Base-by-base conservation (phyloP, 768 basidiomycete species). In the Hygrocybe punicea region DNA sequence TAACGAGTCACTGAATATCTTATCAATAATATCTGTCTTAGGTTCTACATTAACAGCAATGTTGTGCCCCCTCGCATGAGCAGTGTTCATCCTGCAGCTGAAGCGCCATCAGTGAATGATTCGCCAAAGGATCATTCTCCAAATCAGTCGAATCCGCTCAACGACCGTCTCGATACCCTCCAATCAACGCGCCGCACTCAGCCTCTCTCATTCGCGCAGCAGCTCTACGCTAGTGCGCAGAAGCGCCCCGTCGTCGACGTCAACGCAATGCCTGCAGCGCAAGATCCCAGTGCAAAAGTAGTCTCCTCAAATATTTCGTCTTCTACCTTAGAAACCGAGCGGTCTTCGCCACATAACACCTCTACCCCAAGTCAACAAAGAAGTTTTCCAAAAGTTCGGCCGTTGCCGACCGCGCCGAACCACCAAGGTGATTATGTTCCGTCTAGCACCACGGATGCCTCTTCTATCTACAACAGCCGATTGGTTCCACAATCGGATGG, bases 41-140 rank as follows among this genome's bases (percentile, higher is more conserved):
- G 51, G 51, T 35, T 52, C 23, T 52, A 52, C 21, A 52, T 52
- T 23, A 47, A 47, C 21, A 36, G 23, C 36, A 21, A 52, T 6
- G 13, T 35, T 39, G 36, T 52, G 3, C 51, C 51, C 14, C 51
- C 51, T 21, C 51, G 51, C 8, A 52, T 52, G 51, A 37, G 35
- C 36, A 35, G n/a, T 21, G 29, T 52, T 10, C 51, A 52, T 37
- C 51, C 51, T 11, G 33, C 35, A 17, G 51, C 37, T 37, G 17
- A 37, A 23, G n/a, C 45, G n/a, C n/a, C n/a, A 17, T 6, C 23
- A 13, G 23, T 17, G 29, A 33, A 36, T 7, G 4, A 16, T 29
- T 5, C 48, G 6, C 48, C 48, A 25, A 23, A 7, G 29, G 11
- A 33, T n/a, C 34, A 16, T 16, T n/a, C 19, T 3, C 13, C 35